Base-by-base conservation (phyloP, 2,329 filamentous ascomycete species). In the Rasamsonia emersonii region DNA sequence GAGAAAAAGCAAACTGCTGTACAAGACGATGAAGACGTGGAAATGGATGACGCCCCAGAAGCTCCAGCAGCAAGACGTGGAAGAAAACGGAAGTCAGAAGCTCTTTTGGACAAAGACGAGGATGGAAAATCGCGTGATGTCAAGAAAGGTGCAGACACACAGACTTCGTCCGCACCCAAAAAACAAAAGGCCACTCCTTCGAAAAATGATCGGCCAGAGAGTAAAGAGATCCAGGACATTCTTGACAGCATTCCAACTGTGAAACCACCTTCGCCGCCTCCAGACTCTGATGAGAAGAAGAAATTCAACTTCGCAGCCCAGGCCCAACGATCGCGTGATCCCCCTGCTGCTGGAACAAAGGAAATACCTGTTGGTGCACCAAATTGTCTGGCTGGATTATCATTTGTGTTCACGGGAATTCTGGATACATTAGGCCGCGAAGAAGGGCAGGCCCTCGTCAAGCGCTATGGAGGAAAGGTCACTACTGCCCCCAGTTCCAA, bases 321-420 rank as follows among this genome's bases (percentile, higher is more conserved):
- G 68, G 75, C 34, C 68, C 36, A 79, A 74, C 53, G 64, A 27
- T 52, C 75, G 10, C 73, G 75, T 3, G 74, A 77, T 13, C 75
- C 84, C 11, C 73, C 75, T 5, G 71, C 73, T 29, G 67, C 73
- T 14, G 77, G 76, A 8, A 64, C 70, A 7, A 75, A 68, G 18
- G 85, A 93, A 10, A 64, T 95, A 30, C 91, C 91, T 0, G 72
- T 75, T 13, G 91, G 91, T 5, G 78, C 79, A 32, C 84, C 91
- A 8, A 93, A 95, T 46, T 98, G 91, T 53, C 72, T 98, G 35
- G 79, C 79, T 33, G 91, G 93, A 0, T 68, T 96, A 34, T 82
- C 77, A 0, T 98, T 98, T 51, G 91, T 98, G 17, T 98, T 98
- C 49, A 98, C 93, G 1, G 91, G 91, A 15, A 71, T 95, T 15